Percentiles rank a stretch among this genome's conserved stretches.
Evolutionary conservation across 2,329 filamentous ascomycete species (phyloP).

Genomic region (Alternaria infectoria): DNA sequence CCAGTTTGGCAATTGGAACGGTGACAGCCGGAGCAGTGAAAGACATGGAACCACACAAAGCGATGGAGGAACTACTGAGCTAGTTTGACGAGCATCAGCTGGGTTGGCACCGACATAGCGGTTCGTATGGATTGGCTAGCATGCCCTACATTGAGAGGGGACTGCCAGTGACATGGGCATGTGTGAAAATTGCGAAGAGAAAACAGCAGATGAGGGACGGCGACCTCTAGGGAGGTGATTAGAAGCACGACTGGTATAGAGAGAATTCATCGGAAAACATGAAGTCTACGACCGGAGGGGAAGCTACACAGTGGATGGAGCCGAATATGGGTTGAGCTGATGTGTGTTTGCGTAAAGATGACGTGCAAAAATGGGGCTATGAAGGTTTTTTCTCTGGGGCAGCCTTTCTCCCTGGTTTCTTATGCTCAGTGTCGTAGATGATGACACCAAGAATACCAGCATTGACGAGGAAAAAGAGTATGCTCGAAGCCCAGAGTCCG

Average conservation of each 20-base stretch:
- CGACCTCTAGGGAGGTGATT: neutral
- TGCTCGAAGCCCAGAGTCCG: constrained; percentile 76
- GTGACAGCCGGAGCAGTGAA: neutral
- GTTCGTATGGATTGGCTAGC: neutral
- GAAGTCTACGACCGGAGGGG: neutral
- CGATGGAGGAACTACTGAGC: neutral
- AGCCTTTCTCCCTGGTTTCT: neutral
- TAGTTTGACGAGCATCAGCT: neutral
- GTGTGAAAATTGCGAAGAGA: neutral
- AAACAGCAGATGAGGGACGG: neutral
- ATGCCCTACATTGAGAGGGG: neutral
- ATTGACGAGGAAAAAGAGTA: constrained; percentile 85
- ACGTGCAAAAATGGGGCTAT: neutral
- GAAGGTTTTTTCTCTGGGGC: neutral
- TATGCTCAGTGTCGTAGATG: constrained; percentile 63
- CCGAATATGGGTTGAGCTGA: neutral
- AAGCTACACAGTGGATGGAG: neutral
- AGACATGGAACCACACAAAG: neutral
- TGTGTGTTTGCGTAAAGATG: neutral
- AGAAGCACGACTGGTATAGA: neutral
- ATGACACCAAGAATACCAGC: constrained; percentile 86
- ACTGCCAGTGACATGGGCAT: neutral
- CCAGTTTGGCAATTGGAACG: neutral
- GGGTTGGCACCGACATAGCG: neutral
- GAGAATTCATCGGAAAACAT: neutral